Conservation (phyloP, 1,284 basidiomycete species). For the Phenoliferia sp. region DNA sequence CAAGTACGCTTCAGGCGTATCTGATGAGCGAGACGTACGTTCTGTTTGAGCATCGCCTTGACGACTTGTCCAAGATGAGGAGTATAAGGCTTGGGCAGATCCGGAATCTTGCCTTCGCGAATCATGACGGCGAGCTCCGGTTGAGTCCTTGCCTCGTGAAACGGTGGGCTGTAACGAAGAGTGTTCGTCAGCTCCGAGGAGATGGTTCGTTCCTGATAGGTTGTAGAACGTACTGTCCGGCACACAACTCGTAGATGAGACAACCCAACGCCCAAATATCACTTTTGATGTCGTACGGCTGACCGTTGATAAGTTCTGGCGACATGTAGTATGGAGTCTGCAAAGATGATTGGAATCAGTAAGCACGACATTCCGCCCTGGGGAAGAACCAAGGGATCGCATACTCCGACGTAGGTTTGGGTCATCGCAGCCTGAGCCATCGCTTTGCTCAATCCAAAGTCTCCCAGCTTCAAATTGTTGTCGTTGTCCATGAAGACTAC, state of each 20-base stretch:
- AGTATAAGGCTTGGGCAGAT: slow-evolving; percentile 74
- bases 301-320: slow-evolving; percentile 92
- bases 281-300: slow-evolving; percentile 92
- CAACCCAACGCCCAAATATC: slow-evolving; percentile 98
- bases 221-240: slow-evolving; percentile 56
- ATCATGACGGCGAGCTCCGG: slow-evolving; percentile 75
- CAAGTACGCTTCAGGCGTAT: background rate
- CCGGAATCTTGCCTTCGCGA: slow-evolving; percentile 78
- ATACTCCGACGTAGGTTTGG: slow-evolving; percentile 90
- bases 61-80: slow-evolving; percentile 65
- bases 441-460: slow-evolving; percentile 92
- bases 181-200: background rate
- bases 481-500: slow-evolving; percentile 76
- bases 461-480: slow-evolving; percentile 82
- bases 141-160: slow-evolving; percentile 84
- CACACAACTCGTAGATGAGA: slow-evolving; percentile 90
- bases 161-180: slow-evolving; percentile 57
- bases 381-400: slow-evolving; percentile 38
- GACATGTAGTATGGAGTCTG: slow-evolving; percentile 99
- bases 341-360: background rate
- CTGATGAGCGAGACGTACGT: slow-evolving; percentile 51
- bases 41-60: slow-evolving; percentile 78
- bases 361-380: background rate
- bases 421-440: slow-evolving; percentile 81
- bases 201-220: background rate